Evolutionary conservation across 805 yeast species (phyloP).

Genomic region (Wickerhamomyces alni): DNA sequence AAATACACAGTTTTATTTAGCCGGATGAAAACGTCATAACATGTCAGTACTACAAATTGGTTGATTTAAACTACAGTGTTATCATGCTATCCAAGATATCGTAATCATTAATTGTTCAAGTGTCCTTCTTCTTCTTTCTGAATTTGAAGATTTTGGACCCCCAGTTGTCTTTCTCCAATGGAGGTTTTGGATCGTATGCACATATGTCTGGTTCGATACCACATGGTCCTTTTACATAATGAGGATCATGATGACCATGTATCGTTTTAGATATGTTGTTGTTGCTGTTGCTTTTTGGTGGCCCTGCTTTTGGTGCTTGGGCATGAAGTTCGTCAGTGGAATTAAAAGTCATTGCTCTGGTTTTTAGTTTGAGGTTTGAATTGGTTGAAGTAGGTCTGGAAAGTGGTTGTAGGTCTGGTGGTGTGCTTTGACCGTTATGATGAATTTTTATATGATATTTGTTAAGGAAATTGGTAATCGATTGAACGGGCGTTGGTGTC

Average conservation of each 20-base stretch:
- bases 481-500: constrained; percentile 2
- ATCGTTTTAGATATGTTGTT: not conserved
- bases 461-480: constrained; percentile 12
- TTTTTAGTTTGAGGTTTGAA: not conserved
- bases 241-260: constrained; percentile 2
- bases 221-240: constrained; percentile 14
- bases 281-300: not conserved
- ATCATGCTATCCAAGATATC: not conserved
- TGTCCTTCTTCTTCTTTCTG: constrained; percentile 5
- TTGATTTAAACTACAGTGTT: too few species aligned
- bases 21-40: too few species aligned
- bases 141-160: constrained; percentile 6
- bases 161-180: constrained; percentile 7
- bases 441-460: constrained; percentile 11
- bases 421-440: not conserved
- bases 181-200: constrained; percentile 13
- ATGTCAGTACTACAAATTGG: too few species aligned
- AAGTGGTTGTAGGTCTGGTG: not conserved
- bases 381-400: not conserved
- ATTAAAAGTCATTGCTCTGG: not conserved
- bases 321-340: not conserved
- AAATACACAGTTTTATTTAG: too few species aligned
- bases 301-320: not conserved
- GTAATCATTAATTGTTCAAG: not conserved
- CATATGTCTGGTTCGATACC: constrained; percentile 9